phyloP scores from a whole-genome alignment of 2,329 filamentous ascomycete genomes.

The Diaporthe vexans region DNA sequence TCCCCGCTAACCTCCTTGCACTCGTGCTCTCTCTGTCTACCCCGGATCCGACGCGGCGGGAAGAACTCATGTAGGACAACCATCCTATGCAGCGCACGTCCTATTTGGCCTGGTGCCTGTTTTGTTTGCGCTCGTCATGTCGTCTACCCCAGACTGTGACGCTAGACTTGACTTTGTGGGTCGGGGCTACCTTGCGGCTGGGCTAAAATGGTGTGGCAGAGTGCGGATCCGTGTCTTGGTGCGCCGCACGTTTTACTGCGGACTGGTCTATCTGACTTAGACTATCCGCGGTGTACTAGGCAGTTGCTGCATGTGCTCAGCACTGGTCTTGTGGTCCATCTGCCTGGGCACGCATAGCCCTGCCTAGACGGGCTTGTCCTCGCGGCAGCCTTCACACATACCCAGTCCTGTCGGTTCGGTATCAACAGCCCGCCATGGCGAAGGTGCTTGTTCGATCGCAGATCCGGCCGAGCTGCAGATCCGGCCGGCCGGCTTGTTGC shows the following conservation, averaged over 20 bases:
- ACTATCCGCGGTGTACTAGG: no score
- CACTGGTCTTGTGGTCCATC: no score
- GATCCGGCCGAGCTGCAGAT: conserved; percentile 7
- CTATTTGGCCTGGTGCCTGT: background rate
- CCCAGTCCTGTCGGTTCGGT: background rate
- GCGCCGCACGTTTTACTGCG: background rate
- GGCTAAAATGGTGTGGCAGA: conserved; percentile 29
- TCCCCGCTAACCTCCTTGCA: conserved; percentile 5
- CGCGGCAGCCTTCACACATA: background rate
- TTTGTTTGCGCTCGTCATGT: background rate
- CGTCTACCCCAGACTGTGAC: background rate
- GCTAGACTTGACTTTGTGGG: background rate
- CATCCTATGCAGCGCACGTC: conserved; percentile 2
- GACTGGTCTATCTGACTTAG: background rate
- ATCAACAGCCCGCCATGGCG: conserved; percentile 2
- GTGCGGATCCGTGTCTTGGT: conserved; percentile 36
- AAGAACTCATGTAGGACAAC: conserved; percentile 6
- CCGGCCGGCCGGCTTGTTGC: background rate
- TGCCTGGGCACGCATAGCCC: background rate
- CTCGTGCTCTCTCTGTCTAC: background rate
- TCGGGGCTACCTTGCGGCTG: conserved; percentile 11
- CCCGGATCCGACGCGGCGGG: conserved; percentile 28
- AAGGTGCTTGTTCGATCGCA: conserved; percentile 1
- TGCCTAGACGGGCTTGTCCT: conserved; percentile 14
- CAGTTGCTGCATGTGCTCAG: no score